These are phyloP conservation scores for Aquilaria sinensis DNA, from an alignment of 345 rosid species.

Conservation along the genomic window DNA sequence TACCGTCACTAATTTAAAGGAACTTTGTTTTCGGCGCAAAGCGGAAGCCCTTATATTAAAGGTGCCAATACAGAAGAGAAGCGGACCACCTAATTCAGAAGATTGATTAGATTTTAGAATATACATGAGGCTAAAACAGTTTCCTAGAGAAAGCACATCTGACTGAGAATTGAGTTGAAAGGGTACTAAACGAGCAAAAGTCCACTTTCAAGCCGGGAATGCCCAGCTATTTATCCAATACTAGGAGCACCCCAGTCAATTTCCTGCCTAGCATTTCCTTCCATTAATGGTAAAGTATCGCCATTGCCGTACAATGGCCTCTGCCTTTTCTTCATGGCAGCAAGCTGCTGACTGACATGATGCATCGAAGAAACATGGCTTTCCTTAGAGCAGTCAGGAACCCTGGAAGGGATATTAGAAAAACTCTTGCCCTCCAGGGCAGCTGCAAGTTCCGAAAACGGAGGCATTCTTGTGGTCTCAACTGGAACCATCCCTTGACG, in stretches of 20 bases:
- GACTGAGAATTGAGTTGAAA: background rate
- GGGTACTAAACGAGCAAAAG: background rate
- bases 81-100: conserved; percentile 1
- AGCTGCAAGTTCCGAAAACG: conserved; percentile 53
- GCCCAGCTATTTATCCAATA: conserved; percentile 26
- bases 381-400: conserved; percentile 58
- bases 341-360: conserved; percentile 30
- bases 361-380: conserved; percentile 46
- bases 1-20: no score
- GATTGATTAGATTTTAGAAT: conserved; percentile 14
- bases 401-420: conserved; percentile 40
- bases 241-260: conserved; percentile 63
- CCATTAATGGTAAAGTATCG: conserved; percentile 30
- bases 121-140: conserved; percentile 11
- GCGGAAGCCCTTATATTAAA: no score
- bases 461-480: conserved; percentile 40
- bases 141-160: background rate
- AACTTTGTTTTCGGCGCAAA: no score
- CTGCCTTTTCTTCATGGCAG: conserved; percentile 52
- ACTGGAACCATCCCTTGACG: conserved; percentile 41
- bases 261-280: conserved; percentile 42
- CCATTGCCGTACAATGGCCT: conserved; percentile 43
- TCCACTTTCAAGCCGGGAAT: conserved; percentile 16
- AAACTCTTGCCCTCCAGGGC: conserved; percentile 42
- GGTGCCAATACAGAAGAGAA: no score